These are phyloP conservation scores for Rhynchosporium graminicola DNA, from an alignment of 2,329 filamentous ascomycete species.

Conservation along the genomic window DNA sequence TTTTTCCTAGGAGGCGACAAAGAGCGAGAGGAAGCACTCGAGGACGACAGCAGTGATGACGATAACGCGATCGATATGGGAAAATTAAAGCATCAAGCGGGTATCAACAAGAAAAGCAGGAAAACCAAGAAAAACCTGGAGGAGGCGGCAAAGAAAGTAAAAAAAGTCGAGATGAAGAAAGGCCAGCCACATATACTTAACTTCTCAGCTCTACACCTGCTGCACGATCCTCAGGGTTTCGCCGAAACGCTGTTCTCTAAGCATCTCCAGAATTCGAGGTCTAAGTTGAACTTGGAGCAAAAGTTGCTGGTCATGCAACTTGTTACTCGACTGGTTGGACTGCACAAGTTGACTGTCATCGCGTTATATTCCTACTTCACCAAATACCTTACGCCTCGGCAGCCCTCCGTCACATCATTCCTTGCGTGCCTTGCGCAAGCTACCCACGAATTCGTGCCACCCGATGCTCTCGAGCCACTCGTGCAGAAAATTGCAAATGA, in stretches of 20 bases:
- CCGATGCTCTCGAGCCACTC: conserved; percentile 86
- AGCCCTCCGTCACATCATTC: conserved; percentile 89
- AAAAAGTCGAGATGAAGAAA: conserved; percentile 85
- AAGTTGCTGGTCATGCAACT: conserved; percentile 89
- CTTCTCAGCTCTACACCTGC: conserved; percentile 90
- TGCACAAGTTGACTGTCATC: conserved; percentile 89
- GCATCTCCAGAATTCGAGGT: conserved; percentile 84
- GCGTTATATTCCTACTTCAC: conserved; percentile 95
- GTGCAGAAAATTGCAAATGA: conserved; percentile 97
- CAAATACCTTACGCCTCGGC: conserved; percentile 85
- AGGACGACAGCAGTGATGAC: conserved; percentile 71
- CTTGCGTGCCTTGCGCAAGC: conserved; percentile 90
- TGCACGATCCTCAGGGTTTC: conserved; percentile 94
- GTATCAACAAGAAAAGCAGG: conserved; percentile 95
- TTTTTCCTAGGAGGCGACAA: conserved; percentile 98
- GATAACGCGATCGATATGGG: conserved; percentile 81
- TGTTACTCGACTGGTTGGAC: conserved; percentile 84
- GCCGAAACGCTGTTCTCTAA: conserved; percentile 87
- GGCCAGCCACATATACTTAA: conserved; percentile 84
- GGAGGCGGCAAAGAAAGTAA: conserved; percentile 79
- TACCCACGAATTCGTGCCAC: conserved; percentile 87
- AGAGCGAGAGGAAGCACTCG: conserved; percentile 88
- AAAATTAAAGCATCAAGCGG: conserved; percentile 79
- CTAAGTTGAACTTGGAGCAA: conserved; percentile 82
- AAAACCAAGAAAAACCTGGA: conserved; percentile 81